Percentiles rank a stretch among this genome's conserved stretches.
Conservation (phyloP, 495 filamentous ascomycete genomes). For the Stereocaulon alpinum region DNA sequence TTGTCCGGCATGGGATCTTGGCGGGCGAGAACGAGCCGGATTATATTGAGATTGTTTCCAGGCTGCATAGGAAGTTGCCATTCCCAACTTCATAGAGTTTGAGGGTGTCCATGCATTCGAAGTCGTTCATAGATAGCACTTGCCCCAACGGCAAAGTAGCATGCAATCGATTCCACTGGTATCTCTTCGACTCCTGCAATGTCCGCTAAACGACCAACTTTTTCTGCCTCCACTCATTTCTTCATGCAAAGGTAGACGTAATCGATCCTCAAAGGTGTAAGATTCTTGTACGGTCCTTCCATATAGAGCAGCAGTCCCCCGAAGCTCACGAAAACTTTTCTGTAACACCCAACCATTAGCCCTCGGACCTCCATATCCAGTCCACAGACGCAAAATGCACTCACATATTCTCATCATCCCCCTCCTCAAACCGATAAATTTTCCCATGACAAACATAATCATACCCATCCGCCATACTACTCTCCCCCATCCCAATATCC, state of each 20-base stretch:
- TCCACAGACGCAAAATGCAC: conserved; percentile 24
- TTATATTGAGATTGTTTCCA: conserved; percentile 63
- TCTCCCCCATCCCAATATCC: conserved; percentile 60
- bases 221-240: conserved; percentile 46
- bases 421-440: conserved; percentile 94
- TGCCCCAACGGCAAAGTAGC: conserved; percentile 28
- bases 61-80: conserved; percentile 69
- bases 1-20: conserved; percentile 73
- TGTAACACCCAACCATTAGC: conserved; percentile 28
- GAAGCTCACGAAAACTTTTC: conserved; percentile 87
- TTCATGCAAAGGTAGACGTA: conserved; percentile 88
- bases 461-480: conserved; percentile 77
- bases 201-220: not conserved
- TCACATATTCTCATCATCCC: conserved; percentile 73
- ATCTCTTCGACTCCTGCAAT: not conserved
- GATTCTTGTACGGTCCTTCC: conserved; percentile 90
- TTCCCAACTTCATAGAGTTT: conserved; percentile 54
- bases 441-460: conserved; percentile 98
- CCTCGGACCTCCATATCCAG: not conserved
- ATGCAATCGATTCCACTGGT: not conserved
- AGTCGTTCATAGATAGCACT: conserved; percentile 21
- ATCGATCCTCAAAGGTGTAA: conserved; percentile 81
- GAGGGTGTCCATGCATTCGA: not conserved
- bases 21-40: conserved; percentile 73
- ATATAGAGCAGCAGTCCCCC: conserved; percentile 82